Evolutionary conservation across 306 rosid species (phyloP).

Genomic region (Dalbergia cochinchinensis): DNA sequence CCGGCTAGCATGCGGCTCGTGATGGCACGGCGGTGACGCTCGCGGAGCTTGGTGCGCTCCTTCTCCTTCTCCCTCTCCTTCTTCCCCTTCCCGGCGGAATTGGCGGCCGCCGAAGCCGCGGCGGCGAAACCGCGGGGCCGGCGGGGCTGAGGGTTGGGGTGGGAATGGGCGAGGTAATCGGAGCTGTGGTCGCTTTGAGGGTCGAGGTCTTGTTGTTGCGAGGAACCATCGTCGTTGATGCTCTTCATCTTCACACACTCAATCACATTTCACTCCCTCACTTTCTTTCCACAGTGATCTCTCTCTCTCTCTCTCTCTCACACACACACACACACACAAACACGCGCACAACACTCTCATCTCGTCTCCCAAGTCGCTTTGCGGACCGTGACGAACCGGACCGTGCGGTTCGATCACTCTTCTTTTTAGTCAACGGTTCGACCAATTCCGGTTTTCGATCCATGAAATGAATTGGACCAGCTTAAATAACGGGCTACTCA

Average conservation of each 20-base stretch:
- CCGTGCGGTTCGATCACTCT: not conserved
- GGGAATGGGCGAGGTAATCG: constrained; percentile 58
- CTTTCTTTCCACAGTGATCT: not conserved
- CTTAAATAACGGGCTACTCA: not conserved
- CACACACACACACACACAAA: too few relatives aligned
- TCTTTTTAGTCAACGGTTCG: not conserved
- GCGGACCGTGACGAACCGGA: not conserved
- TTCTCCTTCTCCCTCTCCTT: constrained; percentile 95
- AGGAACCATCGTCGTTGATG: constrained; percentile 57
- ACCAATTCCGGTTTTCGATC: too few relatives aligned
- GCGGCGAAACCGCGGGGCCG: constrained; percentile 96
- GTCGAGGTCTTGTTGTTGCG: constrained; percentile 63
- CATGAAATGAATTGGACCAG: constrained; percentile 8
- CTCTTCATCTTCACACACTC: constrained; percentile 48
- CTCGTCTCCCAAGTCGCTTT: not conserved
- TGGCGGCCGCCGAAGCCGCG: constrained; percentile 46
- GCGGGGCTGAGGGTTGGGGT: constrained; percentile 67
- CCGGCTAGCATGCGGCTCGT: constrained; percentile 98
- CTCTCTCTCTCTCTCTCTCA: not conserved
- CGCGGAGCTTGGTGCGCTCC: constrained; percentile 98
- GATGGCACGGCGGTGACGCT: constrained; percentile 96
- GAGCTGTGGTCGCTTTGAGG: constrained; percentile 75
- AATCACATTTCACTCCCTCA: not conserved
- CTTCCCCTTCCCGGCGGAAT: constrained; percentile 66
- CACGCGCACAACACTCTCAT: too few relatives aligned